Conservation (phyloP, 177 flowering plant species). For the Telopea speciosissima region DNA sequence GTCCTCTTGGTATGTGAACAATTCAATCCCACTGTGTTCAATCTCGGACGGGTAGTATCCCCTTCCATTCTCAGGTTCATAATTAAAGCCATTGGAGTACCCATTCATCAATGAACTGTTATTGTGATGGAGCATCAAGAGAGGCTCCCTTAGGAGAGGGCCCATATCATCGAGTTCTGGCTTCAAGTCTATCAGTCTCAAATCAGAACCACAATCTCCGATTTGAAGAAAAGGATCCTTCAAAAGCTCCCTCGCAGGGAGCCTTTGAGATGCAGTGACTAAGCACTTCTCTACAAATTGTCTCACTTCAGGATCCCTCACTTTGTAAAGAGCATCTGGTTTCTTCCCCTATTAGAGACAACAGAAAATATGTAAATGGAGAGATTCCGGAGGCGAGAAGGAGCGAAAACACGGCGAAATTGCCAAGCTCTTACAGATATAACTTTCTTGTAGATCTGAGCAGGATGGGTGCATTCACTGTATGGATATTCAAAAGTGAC, state of each 20-base stretch:
- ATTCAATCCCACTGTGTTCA: constrained; percentile 41
- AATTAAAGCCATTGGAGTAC: constrained; percentile 22
- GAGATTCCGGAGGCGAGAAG: not conserved
- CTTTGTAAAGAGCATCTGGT: constrained; percentile 78
- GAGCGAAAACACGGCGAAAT: not conserved
- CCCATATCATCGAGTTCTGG: constrained; percentile 29
- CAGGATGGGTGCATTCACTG: constrained; percentile 90
- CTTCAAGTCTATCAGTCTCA: constrained; percentile 31
- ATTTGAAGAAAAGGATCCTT: constrained; percentile 79
- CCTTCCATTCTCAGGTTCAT: constrained; percentile 33
- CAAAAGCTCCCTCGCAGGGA: constrained; percentile 78
- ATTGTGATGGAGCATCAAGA: constrained; percentile 16
- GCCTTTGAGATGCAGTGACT: constrained; percentile 64
- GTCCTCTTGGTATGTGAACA: constrained; percentile 53
- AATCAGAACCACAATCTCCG: constrained; percentile 46
- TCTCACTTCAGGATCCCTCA: constrained; percentile 74
- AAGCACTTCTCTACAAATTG: constrained; percentile 84
- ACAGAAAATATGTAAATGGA: constrained; percentile 6
- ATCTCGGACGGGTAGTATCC: constrained; percentile 29
- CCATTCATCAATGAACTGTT: constrained; percentile 28
- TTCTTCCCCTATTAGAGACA: constrained; percentile 55
- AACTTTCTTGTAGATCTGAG: constrained; percentile 96
- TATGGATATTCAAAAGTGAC: constrained; percentile 94
- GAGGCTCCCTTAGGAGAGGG: constrained; percentile 35
- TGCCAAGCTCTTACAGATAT: constrained; percentile 50